Base-by-base conservation (phyloP, 306 rosid genomes). In the Hippophae gyantsensis region DNA sequence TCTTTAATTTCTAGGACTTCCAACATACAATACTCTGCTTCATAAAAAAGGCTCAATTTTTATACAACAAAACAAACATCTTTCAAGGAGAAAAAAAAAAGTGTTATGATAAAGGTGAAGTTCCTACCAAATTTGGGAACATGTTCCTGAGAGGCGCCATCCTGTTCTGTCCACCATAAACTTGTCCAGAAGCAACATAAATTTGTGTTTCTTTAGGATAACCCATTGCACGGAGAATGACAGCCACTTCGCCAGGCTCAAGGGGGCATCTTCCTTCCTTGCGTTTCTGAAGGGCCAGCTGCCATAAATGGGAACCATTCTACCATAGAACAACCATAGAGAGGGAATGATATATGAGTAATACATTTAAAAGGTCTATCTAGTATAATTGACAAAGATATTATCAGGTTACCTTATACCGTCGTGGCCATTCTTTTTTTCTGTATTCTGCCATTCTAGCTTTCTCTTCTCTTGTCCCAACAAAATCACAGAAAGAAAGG, bases 231-330 rank as follows among this genome's bases (percentile, higher is more conserved):
- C 99, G 86, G 51, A 92, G 99, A 78, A 92, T 82, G 43, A 92
- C 95, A 38, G 99, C 99, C 76, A 92, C 99, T 83, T 92, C 99
- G 51, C 85, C 96, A 56, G 99, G 99, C 75, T 92, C 99, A 66
- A 88, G 89, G 60, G 99, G 99, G 72, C 99, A 92, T 43, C 99
- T 78, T 50, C 99, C 99, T 77, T 92, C 99, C 88, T 92, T 92
- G 51, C 99, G 79, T 81, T 92, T 92, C 78, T 92, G 99, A 78
- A 92, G 79, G 76, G 99, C 93, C 76, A 92, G 78, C 64, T 92
- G 96, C 96, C 96, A 92, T 51, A 92, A 74, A 80, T 92, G 99
- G 78, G 99, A 85, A 82, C 99, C 99, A 81, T 92, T 88, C 99
- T 92, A 78, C 86, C 46, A 70, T 53, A 42, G 54, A 73, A 79